Base-by-base conservation (phyloP, 2,329 filamentous ascomycete species). In the Epichloe gansuensis region DNA sequence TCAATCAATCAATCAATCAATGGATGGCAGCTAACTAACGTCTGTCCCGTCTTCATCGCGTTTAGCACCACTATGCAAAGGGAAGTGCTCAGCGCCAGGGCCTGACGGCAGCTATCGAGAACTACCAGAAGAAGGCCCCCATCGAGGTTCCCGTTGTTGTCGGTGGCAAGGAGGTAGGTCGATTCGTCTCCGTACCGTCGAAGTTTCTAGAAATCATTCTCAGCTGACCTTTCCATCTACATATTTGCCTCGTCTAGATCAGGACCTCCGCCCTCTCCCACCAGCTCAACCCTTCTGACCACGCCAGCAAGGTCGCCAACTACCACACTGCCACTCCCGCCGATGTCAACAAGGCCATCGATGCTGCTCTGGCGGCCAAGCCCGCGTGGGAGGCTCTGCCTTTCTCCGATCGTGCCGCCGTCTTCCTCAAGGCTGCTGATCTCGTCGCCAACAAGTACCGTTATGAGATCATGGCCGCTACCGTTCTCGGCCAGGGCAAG, bases 361-460 rank as follows among this genome's bases (percentile, higher is more conserved):
- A 88, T 31, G 80, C 87, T 39, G 91, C 91, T 27, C 78, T 97
- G 42, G 81, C 79, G n/a, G 90, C 90, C 47, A 93, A 94, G 72
- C 76, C 82, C 51, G 78, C 81, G 35, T 98, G 93, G 91, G 89
- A 91, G 63, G 75, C 78, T 5, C 75, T 94, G 17, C 87, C 91
- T 13, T 97, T 97, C 64, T 81, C 87, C 47, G 91, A 97, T 70
- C 82, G 91, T 51, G 91, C 91, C 12, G 87, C 90, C 52, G 78
- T 98, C 64, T 97, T 97, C 74, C 80, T 97, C 63, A 96, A 96
- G 77, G 91, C 93, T 3, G 91, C 91, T 36, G 90, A 97, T 66
- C 75, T 98, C 56, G 81, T 98, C 59, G 76, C 86, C 51, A 86
- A 80, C 57, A 97, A 97, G 73, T 97, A 98, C 72, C 81, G 93